Base-by-base conservation (phyloP, 2,329 filamentous ascomycete species). In the Sarocladium brachiariae region DNA sequence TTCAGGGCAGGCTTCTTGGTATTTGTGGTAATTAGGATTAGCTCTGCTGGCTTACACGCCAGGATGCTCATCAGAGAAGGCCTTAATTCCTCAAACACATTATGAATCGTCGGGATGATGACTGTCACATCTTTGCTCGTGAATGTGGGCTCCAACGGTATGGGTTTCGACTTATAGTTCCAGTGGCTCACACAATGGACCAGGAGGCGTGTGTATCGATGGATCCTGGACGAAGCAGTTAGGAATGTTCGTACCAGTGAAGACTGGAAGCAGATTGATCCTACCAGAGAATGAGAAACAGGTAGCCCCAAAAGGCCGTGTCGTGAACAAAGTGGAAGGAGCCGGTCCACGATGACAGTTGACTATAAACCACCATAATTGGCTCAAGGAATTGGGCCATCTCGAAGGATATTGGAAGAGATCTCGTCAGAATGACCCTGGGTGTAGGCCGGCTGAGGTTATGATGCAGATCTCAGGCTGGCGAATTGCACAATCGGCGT, bases 21-120 rank as follows among this genome's bases (percentile, higher is more conserved):
- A 56, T 86, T 82, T 30, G 93, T 92, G 8, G 92, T 96, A 53
- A 96, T 88, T 51, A 97, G 75, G 49, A 96, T 85, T 53, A 97
- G 69, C 67, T 89, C 82, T 52, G 73, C 76, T 1, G 87, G 86
- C 51, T 80, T 71, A 60, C 85, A 86, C 19, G 78, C 79, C 47
- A 91, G 72, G 56, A 89, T 89, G 61, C 86, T 89, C 63, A 84
- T 76, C 34, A 97, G 78, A 16, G 90, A 95, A 53, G 86, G 82
- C 50, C 84, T 83, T 54, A 97, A 76, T 63, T 95, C 89, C 59
- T 90, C 84, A 53, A 92, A 89, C 55, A 83, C 84, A 54, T 90
- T 89, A 63, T 95, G 89, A 56, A 97, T 90, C 10, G 91, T 95
- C 7, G 92, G 92, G 54, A 96, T 87, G 59, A 97, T 88, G 56